Base-by-base conservation (phyloP, 306 rosid species). In the Leucaena leucocephala region DNA sequence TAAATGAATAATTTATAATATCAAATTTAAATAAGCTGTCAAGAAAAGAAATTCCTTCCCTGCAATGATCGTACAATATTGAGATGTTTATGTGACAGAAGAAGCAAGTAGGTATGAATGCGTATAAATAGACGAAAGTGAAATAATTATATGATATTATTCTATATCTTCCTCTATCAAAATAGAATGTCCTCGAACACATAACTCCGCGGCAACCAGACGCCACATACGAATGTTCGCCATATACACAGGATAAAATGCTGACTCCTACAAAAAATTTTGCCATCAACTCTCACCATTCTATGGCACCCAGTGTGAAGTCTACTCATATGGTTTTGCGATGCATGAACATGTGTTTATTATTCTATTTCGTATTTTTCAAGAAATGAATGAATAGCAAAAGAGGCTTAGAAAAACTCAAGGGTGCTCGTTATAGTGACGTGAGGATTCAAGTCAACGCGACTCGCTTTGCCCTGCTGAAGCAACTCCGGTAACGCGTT, bases 391-490 rank as follows among this genome's bases (percentile, higher is more conserved):
- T 16, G 61, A 64, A 36, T 36, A 50, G 71, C 81, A 75, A 77
- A 81, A 48, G 16, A 55, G 27, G 78, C 68, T 62, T 79, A 94
- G 79, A 59, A 89, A 61, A 94, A 94, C 68, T 89, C 86, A 46
- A 94, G 19, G 9, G 78, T 86, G 84, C 91, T 92, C 9, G 72
- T 71, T 11, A 92, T 52, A 80, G 71, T 75, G 77, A 81, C 27
- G 42, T 97, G 91, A 83, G 97, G 98, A 65, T 86, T 81, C 66
- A 92, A 78, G 76, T 84, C 89, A 19, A 92, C 78, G 27, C 90
- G 86, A 73, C 80, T 84, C 43, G 98, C 97, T 85, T 92, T 92
- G 61, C 92, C 97, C 71, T 91, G 90, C 12, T 86, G 77, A 80
- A 77, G 68, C 85, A 94, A 82, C 74, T 85, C 86, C 0, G 92